Evolutionary conservation across 2,329 filamentous ascomycete species (phyloP), one percentile per base, ranked within the genome.

Genomic region (Aspergillus persii): DNA sequence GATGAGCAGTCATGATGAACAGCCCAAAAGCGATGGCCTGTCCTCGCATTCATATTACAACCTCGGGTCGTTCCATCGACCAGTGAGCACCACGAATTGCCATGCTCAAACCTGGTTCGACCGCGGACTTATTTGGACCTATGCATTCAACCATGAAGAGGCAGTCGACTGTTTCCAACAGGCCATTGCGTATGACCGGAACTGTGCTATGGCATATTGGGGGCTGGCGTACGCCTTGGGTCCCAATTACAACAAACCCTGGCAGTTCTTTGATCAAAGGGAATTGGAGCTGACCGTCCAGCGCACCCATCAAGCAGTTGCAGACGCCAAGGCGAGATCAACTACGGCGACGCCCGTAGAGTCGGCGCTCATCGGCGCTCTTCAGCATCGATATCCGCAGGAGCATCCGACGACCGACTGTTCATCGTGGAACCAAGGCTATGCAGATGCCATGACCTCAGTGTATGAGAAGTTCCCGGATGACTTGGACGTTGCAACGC

Each of bases 221-320:
- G 76, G 76, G 1, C 63, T 77, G 4, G 74, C 90, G 0, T 92
- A 89, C 69, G 80, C 87, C 1, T 76, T 90, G 0, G 90, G 90
- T 0, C 90, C 90, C 3, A 92, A 94, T 68, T 89, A 90, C 73
- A 91, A 93, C 76, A 91, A 92, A 68, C 86, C 89, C 0, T 92
- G 90, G 90, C 83, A 85, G 30, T 80, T 85, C 27, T 91, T 92
- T 63, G 88, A 89, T 56, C 74, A 80, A 1, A 73, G 77, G 0
- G 89, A 92, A 63, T 76, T 88, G 4, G 72, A 78, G 9, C 72
- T 36, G 1, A 64, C 80, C 0, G 76, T 89, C 6, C 69, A 75
- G 46, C 76, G 77, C 31, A 83, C 83, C 4, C 77, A 81, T 56
- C 58, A 70, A 12, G 81, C 83, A 0, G 80, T 59, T 57, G 69